A percentile compares a stretch with the other conserved stretches of the same genome.
phyloP scores from a whole-genome alignment of 1,139 yeast genomes.

The Candida sanyaensis region DNA sequence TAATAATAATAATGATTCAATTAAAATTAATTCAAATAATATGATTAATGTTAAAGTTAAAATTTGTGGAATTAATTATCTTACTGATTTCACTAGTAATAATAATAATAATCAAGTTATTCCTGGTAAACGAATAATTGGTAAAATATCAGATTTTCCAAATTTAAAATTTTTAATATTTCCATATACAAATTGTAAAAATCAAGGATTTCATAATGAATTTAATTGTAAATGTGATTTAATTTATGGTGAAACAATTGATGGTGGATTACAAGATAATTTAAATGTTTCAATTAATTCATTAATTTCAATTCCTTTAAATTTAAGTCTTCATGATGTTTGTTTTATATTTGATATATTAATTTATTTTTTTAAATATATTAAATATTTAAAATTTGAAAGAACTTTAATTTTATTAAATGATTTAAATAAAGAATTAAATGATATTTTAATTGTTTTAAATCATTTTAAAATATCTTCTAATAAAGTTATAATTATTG shows the following conservation, averaged over 20 bases:
- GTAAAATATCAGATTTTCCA: slow-evolving; percentile 4
- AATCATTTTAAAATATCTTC: slow-evolving; percentile 32
- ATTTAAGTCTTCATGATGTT: slow-evolving; percentile 39
- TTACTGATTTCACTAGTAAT: slow-evolving; percentile 20
- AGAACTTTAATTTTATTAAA: slow-evolving; percentile 30
- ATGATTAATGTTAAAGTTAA: slow-evolving; percentile 33
- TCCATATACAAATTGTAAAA: slow-evolving; percentile 30
- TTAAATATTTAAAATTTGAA: slow-evolving; percentile 12
- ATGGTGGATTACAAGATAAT: slow-evolving; percentile 46
- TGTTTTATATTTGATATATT: slow-evolving; percentile 37
- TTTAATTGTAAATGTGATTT: slow-evolving; percentile 23
- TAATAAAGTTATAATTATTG: slow-evolving; percentile 29
- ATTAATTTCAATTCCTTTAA: slow-evolving; percentile 30
- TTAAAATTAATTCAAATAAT: slow-evolving; percentile 13
- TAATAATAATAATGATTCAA: slow-evolving; percentile 16
- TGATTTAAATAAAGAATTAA: slow-evolving; percentile 31
- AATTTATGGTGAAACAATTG: slow-evolving; percentile 37
- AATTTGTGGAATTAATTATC: slow-evolving; percentile 30
- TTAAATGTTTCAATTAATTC: slow-evolving; percentile 30
- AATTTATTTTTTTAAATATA: slow-evolving; percentile 35
- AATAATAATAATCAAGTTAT: not conserved
- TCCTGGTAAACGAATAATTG: slow-evolving; percentile 17
- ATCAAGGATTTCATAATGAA: slow-evolving; percentile 9
- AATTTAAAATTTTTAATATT: slow-evolving; percentile 31
- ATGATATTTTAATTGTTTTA: slow-evolving; percentile 38